Percentiles rank a stretch among this genome's conserved stretches.
Evolutionary conservation across 495 filamentous ascomycete genomes (phyloP).

Genomic region (Staphylotrichum longicolle): DNA sequence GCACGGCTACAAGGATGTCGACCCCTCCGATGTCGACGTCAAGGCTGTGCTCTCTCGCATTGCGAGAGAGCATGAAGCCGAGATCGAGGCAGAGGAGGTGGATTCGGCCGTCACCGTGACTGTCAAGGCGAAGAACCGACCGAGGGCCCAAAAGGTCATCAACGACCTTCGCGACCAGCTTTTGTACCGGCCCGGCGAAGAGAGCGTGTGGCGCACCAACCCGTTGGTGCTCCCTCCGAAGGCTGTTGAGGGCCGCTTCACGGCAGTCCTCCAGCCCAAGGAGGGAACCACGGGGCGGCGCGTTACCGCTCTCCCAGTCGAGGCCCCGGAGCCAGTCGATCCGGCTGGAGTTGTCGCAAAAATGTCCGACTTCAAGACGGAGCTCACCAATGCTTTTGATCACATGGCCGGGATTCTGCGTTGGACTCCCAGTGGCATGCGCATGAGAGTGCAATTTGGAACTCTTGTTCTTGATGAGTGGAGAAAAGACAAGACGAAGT

Average conservation of each 20-base stretch:
- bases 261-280: slow-evolving; percentile 4
- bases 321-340: background rate
- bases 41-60: slow-evolving; percentile 20
- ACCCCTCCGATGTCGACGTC: slow-evolving; percentile 21
- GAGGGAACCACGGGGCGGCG: slow-evolving; percentile 14
- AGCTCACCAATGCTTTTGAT: slow-evolving; percentile 12
- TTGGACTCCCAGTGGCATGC: slow-evolving; percentile 28
- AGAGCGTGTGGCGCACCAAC: slow-evolving; percentile 19
- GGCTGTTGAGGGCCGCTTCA: background rate
- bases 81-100: slow-evolving; percentile 11
- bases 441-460: slow-evolving; percentile 58
- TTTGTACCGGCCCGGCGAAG: slow-evolving; percentile 9
- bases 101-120: slow-evolving; percentile 15
- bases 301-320: background rate
- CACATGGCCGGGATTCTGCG: slow-evolving; percentile 8
- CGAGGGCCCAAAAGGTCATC: slow-evolving; percentile 14
- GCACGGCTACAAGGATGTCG: slow-evolving; percentile 21
- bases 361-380: slow-evolving; percentile 15
- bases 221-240: slow-evolving; percentile 19
- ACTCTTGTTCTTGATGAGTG: slow-evolving; percentile 50
- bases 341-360: too few species aligned
- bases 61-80: slow-evolving; percentile 7
- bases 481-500: slow-evolving; percentile 35
- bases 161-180: slow-evolving; percentile 1
- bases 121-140: slow-evolving; percentile 16